Conservation (phyloP, 345 rosid genomes). For the Iberis pinnata region DNA sequence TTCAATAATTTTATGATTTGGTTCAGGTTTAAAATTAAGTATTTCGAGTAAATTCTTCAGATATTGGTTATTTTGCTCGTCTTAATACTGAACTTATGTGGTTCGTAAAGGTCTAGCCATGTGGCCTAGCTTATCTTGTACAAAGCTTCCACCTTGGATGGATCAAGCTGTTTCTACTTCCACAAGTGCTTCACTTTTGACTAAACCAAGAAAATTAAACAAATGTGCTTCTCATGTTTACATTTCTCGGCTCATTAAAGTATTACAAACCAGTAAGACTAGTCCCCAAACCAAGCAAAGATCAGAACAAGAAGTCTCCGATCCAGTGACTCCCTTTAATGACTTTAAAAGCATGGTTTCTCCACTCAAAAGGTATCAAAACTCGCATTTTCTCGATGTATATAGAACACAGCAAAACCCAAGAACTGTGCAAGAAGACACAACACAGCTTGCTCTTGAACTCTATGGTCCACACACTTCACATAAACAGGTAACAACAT, state of each 20-base stretch:
- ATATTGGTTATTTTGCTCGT: too few relatives aligned
- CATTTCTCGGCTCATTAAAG: constrained; percentile 52
- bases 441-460: constrained; percentile 14
- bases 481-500: constrained; percentile 42
- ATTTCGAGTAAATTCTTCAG: too few relatives aligned
- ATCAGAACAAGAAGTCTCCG: constrained; percentile 32
- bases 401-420: constrained; percentile 12
- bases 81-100: too few relatives aligned
- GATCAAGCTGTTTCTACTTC: constrained; percentile 32
- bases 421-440: constrained; percentile 22
- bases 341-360: constrained; percentile 10
- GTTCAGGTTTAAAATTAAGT: too few relatives aligned
- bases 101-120: too few relatives aligned
- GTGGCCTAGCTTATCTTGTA: constrained; percentile 55
- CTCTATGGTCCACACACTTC: constrained; percentile 17
- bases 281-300: constrained; percentile 32
- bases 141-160: constrained; percentile 56
- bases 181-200: constrained; percentile 32
- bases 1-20: too few relatives aligned
- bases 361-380: constrained; percentile 9
- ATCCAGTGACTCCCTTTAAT: constrained; percentile 8
- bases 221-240: constrained; percentile 56
- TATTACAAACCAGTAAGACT: constrained; percentile 37
- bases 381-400: constrained; percentile 15
- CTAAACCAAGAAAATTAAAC: constrained; percentile 46